Evolutionary conservation across 345 rosid species (phyloP), one percentile per base, ranked within the genome.

Genomic region (Heritiera littoralis): DNA sequence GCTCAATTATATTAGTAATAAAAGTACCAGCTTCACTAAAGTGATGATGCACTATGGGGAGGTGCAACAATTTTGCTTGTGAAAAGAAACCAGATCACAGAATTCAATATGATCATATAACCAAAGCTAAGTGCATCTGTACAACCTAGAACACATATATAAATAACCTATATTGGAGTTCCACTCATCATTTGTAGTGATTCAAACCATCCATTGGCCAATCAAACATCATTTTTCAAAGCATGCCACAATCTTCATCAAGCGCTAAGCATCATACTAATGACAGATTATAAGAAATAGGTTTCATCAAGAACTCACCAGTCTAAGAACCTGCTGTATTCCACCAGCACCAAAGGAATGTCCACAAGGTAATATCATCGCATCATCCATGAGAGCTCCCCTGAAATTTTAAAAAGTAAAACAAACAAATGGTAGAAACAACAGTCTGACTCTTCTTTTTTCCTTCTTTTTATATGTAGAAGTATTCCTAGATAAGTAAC

Each of bases 291-390:
- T 32, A 38, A 66, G 48, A 46, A 48, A 80, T 43, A 5, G 80
- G 28, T 2, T 72, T 70, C 43, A 61, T 61, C 9, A 17, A 78
- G 68, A 77, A 86, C 81, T 80, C 60, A 94, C 98, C 89, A 77
- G 79, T 88, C 90, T 84, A 71, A 81, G 79, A 51, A 91, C 85
- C 55, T 92, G 86, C 56, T 85, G 88, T 40, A 92, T 77, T 30
- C 98, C 98, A 73, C 81, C 90, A 18, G 83, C 79, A 49, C 97
- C 96, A 87, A 92, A 94, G 64, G 98, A 92, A 85, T 94, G 98
- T 15, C 98, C 96, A 80, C 97, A 94, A 18, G 91, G 93, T 86
- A 94, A 82, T 72, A 92, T 92, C 82, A 89, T 88, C 10, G 98
- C 98, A 79, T 94, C 98, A 80, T 84, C 92, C 98, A 95, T 93